Base-by-base conservation (phyloP, 768 basidiomycete genomes). In the Trametes maxima region DNA sequence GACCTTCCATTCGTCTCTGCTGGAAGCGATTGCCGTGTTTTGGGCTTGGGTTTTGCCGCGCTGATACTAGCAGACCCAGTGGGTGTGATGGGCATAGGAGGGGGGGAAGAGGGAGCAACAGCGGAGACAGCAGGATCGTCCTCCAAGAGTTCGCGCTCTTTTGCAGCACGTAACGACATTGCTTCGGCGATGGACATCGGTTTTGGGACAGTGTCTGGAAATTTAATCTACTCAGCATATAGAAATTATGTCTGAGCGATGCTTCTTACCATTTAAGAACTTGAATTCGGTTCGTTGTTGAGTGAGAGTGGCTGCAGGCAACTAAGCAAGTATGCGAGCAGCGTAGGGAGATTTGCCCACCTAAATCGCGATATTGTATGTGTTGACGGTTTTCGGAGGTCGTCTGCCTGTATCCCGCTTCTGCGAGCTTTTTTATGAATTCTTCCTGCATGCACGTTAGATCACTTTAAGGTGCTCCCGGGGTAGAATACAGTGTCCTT, bases 391-490 rank as follows among this genome's bases (percentile, higher is more conserved):
- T 79, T 51, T 86, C 83, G 17, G 79, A 77, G 60, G 76, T 76
- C 11, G 90, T 89, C 68, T 87, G 83, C 50, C 80, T 80, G 60
- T 89, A 84, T 13, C 87, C 89, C 24, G 87, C 86, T 71, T 84
- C 83, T 17, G 85, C 80, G 69, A 94, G 79, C 50, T 86, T 82
- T 73, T 90, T 90, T 57, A 94, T 83, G 71, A 94, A 94, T 69
- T 93, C 90, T 76, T 95, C 92, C 93, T 95, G 69, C 11, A 47
- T 0, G 19, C 24, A 19, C n/a, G n/a, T n/a, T n/a, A n/a, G n/a
- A n/a, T n/a, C n/a, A n/a, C n/a, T n/a, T n/a, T n/a, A n/a, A n/a
- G n/a, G n/a, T n/a, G n/a, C n/a, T n/a, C n/a, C n/a, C n/a, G n/a
- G n/a, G n/a, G n/a, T 21, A n/a, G 25, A 5, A 36, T 36, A 40